Percentiles rank a stretch among this genome's conserved stretches.
phyloP scores from a whole-genome alignment of 1,139 yeast species.

The Groenewaldozyma auringiensis region DNA sequence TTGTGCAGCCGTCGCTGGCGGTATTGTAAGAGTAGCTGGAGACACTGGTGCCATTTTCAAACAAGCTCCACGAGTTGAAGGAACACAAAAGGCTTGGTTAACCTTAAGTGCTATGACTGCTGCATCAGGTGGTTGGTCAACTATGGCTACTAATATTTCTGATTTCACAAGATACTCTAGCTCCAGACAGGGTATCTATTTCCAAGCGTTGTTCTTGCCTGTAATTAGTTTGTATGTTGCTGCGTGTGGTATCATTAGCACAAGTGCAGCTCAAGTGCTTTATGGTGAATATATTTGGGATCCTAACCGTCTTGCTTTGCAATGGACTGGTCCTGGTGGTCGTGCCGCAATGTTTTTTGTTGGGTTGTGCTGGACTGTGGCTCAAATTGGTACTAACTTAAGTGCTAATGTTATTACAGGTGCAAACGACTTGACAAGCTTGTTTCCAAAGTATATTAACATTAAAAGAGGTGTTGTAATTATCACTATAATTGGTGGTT shows the following conservation, averaged over 20 bases:
- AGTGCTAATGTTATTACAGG: conserved; percentile 47
- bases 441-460: conserved; percentile 43
- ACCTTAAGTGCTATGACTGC: conserved; percentile 31
- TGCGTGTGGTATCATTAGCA: conserved; percentile 29
- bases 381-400: conserved; percentile 43
- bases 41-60: conserved; percentile 29
- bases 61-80: conserved; percentile 28
- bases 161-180: conserved; percentile 35
- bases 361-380: conserved; percentile 39
- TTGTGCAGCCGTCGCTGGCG: conserved; percentile 32
- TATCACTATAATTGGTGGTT: conserved; percentile 39
- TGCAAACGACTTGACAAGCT: conserved; percentile 46
- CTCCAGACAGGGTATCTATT: conserved; percentile 10
- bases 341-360: conserved; percentile 39
- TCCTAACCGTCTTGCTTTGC: conserved; percentile 15
- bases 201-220: conserved; percentile 31
- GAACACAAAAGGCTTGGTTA: conserved; percentile 31
- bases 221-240: conserved; percentile 30
- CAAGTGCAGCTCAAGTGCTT: conserved; percentile 29
- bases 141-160: conserved; percentile 35
- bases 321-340: conserved; percentile 19
- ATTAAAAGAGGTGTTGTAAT: conserved; percentile 44
- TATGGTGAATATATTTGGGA: conserved; percentile 23
- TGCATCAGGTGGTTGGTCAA: conserved; percentile 34
- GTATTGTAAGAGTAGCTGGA: conserved; percentile 18